Base-by-base conservation (phyloP, 179 eudicot species). In the Beta macrorhiza region DNA sequence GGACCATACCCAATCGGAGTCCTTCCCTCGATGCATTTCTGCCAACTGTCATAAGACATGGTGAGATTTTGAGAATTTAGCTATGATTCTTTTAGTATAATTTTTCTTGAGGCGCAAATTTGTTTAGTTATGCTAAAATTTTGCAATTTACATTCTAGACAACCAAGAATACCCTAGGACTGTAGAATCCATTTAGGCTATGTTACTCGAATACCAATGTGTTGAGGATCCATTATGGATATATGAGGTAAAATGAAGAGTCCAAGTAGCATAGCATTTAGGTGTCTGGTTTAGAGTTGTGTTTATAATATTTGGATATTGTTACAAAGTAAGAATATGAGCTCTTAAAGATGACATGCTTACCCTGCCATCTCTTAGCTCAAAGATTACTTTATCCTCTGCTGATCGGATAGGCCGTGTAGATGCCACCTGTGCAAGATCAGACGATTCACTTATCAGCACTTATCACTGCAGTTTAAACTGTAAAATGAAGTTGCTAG, bases 301-400 rank as follows among this genome's bases (percentile, higher is more conserved):
- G 42, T 37, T 37, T 37, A 37, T 37, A 37, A 37, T 37, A 2
- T 37, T 37, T 37, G 42, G 4, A 37, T 37, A 3, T 37, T 37
- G 42, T 37, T 37, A 79, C 12, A 53, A 44, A 72, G 47, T 47
- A 20, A 29, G 44, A 73, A 73, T n/a, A 32, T 25, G 64, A 32
- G 13, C 6, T 74, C 47, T 45, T 51, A 22, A 45, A 44, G 29
- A 22, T 37, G 49, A 29, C 71, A 4, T 76, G 62, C 93, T 89
- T 88, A 93, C 97, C 82, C 97, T 88, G 81, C 96, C 93, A 89
- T 94, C 97, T 82, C 87, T 83, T 45, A 94, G 89, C 90, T 93
- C 89, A 73, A 93, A 93, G 75, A 94, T 91, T n/a, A 92, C 86
- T 58, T 89, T 90, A 79, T 91, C 84, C 73, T 91, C 94, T 7